These are phyloP conservation scores for Leishmania aethiopica DNA, from an alignment of 208 protist species.

Conservation along the genomic window DNA sequence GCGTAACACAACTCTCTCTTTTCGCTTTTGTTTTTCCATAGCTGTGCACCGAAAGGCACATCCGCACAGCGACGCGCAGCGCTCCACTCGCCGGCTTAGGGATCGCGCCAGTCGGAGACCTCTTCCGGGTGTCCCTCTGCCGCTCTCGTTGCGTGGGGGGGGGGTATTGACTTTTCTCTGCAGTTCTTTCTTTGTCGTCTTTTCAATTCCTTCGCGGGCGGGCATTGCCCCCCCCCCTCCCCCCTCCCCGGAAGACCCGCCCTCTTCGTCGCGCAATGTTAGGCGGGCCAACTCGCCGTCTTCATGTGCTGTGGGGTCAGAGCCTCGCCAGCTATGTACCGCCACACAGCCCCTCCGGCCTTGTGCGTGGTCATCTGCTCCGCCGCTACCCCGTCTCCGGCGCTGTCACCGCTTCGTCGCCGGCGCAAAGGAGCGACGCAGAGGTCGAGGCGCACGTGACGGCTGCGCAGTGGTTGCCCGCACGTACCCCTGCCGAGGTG, in stretches of 20 bases:
- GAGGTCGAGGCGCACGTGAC: background rate
- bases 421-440: background rate
- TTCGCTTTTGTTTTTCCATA: background rate
- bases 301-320: slow-evolving; percentile 26
- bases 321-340: slow-evolving; percentile 7
- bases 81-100: background rate
- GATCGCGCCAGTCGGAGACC: background rate
- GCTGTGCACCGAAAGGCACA: background rate
- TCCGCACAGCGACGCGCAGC: background rate
- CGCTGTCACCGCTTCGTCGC: background rate
- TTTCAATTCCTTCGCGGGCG: background rate
- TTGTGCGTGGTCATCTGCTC: slow-evolving; percentile 8
- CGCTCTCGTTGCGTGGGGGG: background rate
- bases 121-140: too few relatives aligned
- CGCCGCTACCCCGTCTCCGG: slow-evolving; percentile 13
- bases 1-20: background rate
- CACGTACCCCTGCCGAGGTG: slow-evolving; percentile 8
- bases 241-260: background rate
- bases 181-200: background rate
- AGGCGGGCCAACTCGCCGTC: background rate
- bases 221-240: background rate
- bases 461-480: background rate
- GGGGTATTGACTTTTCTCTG: background rate
- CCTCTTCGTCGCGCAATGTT: background rate
- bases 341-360: slow-evolving; percentile 2